These are phyloP conservation scores for Auriscalpium microsporum DNA, from an alignment of 768 basidiomycete genomes.

Conservation along the genomic window DNA sequence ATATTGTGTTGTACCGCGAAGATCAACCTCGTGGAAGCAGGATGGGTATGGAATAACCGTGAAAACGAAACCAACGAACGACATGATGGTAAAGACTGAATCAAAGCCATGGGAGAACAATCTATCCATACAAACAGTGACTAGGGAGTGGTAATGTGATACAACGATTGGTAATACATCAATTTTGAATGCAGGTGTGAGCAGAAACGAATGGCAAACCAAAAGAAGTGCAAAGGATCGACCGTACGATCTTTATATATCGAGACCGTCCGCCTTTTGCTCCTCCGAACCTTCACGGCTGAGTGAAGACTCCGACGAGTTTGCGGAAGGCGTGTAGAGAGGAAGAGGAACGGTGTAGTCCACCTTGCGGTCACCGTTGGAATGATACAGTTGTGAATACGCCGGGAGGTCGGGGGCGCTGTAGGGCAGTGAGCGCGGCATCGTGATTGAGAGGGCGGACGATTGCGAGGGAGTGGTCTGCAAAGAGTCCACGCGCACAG, in stretches of 20 bases:
- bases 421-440: constrained; percentile 11
- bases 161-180: too few species aligned
- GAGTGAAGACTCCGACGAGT: neutral
- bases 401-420: constrained; percentile 43
- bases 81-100: too few species aligned
- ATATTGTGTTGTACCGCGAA: too few species aligned
- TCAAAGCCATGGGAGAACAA: too few species aligned
- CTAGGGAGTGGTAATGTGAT: too few species aligned
- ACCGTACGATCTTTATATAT: neutral
- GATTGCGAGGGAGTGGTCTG: constrained; percentile 9
- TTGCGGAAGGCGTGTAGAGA: constrained; percentile 40
- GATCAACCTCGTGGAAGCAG: too few species aligned
- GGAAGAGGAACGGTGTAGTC: constrained; percentile 60
- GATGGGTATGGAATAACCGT: too few species aligned
- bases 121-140: too few species aligned
- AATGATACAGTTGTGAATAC: constrained; percentile 71
- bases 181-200: too few species aligned
- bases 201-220: too few species aligned
- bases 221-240: too few species aligned
- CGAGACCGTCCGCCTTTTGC: neutral
- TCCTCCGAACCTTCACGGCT: neutral
- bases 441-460: neutral
- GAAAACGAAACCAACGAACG: too few species aligned
- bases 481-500: constrained; percentile 14
- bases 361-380: constrained; percentile 64